phyloP scores from a whole-genome alignment of 2,329 filamentous ascomycete species.

The Aureobasidium sp. region DNA sequence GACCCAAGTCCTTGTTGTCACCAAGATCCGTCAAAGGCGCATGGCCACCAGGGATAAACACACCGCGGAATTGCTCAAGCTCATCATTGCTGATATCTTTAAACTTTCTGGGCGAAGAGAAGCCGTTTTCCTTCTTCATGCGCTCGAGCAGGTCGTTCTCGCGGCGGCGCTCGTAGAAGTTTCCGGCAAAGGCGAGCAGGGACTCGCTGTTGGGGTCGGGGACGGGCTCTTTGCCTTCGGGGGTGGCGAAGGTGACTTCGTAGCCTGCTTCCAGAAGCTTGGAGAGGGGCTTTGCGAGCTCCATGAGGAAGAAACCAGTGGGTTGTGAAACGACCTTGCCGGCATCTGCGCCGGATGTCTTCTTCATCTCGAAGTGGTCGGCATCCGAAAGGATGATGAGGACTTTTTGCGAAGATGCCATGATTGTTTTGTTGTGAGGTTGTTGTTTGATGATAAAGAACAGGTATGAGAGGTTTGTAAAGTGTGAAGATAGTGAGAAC shows the following conservation, averaged over 20 bases:
- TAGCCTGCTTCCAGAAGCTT: constrained; percentile 31
- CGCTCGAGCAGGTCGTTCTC: constrained; percentile 34
- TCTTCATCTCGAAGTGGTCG: constrained; percentile 30
- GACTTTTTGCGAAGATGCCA: constrained; percentile 28
- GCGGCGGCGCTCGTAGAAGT: constrained; percentile 35
- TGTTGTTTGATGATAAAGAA: background rate
- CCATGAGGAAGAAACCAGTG: constrained; percentile 32
- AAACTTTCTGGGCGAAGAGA: constrained; percentile 31
- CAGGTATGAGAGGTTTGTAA: background rate
- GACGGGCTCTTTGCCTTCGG: constrained; percentile 32
- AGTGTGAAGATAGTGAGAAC: too few relatives aligned
- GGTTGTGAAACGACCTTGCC: constrained; percentile 24
- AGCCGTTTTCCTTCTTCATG: constrained; percentile 39
- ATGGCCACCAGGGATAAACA: constrained; percentile 40
- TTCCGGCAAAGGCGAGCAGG: constrained; percentile 37
- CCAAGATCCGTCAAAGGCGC: constrained; percentile 37
- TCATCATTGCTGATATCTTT: constrained; percentile 32
- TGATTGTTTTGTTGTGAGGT: background rate
- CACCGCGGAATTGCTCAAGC: constrained; percentile 30
- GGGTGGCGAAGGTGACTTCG: constrained; percentile 39
- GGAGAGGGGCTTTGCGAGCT: constrained; percentile 31
- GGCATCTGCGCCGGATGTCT: constrained; percentile 19
- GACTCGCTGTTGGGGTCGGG: constrained; percentile 36
- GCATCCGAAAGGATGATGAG: constrained; percentile 39
- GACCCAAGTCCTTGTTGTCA: constrained; percentile 33